Conservation (phyloP, 2,329 filamentous ascomycete genomes). For the Ophiostoma sp. region DNA sequence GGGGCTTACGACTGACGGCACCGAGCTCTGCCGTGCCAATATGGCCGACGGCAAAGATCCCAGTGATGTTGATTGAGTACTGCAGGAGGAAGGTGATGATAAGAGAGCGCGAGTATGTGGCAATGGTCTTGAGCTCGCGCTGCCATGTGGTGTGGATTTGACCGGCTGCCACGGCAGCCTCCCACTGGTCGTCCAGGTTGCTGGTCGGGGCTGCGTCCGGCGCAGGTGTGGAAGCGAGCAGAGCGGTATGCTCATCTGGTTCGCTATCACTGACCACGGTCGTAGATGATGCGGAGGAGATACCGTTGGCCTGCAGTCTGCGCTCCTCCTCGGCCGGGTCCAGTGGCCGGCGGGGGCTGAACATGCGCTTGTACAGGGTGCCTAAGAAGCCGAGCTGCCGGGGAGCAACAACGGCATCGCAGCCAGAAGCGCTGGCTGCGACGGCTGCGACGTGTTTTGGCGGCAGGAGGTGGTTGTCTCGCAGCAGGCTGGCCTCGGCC, state of each 20-base stretch:
- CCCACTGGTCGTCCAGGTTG: constrained; percentile 66
- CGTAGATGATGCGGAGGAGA: neutral
- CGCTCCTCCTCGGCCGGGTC: constrained; percentile 41
- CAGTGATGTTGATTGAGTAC: constrained; percentile 77
- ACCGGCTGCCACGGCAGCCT: constrained; percentile 74
- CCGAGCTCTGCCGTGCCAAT: constrained; percentile 66
- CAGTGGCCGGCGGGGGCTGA: constrained; percentile 51
- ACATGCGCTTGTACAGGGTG: constrained; percentile 41
- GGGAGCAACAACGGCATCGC: neutral
- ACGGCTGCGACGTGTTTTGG: constrained; percentile 47
- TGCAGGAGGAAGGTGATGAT: constrained; percentile 72
- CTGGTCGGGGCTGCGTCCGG: constrained; percentile 28
- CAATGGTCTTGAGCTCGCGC: constrained; percentile 76
- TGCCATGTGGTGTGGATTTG: constrained; percentile 87
- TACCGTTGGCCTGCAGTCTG: constrained; percentile 57
- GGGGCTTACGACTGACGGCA: constrained; percentile 49
- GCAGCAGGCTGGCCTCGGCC: constrained; percentile 55
- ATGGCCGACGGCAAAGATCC: constrained; percentile 71
- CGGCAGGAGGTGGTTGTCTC: constrained; percentile 61
- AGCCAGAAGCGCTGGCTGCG: neutral
- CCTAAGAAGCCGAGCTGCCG: constrained; percentile 35
- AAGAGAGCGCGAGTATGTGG: constrained; percentile 63
- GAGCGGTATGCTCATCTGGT: constrained; percentile 35
- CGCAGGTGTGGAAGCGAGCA: constrained; percentile 28
- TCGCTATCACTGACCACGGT: constrained; percentile 42